phyloP scores from a whole-genome alignment of 1,139 yeast species.

The Saccharomyces hybrid region DNA sequence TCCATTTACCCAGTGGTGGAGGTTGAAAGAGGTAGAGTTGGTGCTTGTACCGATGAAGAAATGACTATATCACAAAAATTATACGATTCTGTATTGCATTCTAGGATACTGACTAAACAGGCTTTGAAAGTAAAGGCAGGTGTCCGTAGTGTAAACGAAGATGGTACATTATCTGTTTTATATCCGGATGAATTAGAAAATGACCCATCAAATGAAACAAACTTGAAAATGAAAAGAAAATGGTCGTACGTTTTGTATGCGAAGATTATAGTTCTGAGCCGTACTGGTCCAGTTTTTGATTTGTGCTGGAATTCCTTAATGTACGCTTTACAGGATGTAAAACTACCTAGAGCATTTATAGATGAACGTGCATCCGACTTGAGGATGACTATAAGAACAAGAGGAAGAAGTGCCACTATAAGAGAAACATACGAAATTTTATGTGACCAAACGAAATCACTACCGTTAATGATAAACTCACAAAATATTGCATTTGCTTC shows the following conservation, averaged over 20 bases:
- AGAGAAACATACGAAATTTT: conserved; percentile 39
- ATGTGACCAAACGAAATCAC: conserved; percentile 37
- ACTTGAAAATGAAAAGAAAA: conserved; percentile 30
- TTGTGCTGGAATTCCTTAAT: conserved; percentile 65
- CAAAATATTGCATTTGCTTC: conserved; percentile 44
- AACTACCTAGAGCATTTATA: conserved; percentile 60
- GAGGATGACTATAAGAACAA: conserved; percentile 45
- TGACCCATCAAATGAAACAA: conserved; percentile 23
- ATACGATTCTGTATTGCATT: conserved; percentile 51
- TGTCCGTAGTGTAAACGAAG: conserved; percentile 39
- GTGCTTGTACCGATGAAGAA: conserved; percentile 88
- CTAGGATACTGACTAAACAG: conserved; percentile 43
- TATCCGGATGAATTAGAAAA: conserved; percentile 37
- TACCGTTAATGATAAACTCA: conserved; percentile 35
- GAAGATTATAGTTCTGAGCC: conserved; percentile 67
- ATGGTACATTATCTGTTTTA: conserved; percentile 34
- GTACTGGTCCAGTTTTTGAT: conserved; percentile 78
- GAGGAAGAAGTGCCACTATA: conserved; percentile 44
- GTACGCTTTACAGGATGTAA: conserved; percentile 52
- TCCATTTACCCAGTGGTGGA: conserved; percentile 75
- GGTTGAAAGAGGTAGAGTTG: conserved; percentile 64
- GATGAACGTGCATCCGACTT: conserved; percentile 49
- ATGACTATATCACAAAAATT: conserved; percentile 69
- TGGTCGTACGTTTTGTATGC: conserved; percentile 66
- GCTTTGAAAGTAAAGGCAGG: conserved; percentile 45